Base-by-base conservation (phyloP, 192 early-diverging fungal genomes). In the Coemansia sp. region DNA sequence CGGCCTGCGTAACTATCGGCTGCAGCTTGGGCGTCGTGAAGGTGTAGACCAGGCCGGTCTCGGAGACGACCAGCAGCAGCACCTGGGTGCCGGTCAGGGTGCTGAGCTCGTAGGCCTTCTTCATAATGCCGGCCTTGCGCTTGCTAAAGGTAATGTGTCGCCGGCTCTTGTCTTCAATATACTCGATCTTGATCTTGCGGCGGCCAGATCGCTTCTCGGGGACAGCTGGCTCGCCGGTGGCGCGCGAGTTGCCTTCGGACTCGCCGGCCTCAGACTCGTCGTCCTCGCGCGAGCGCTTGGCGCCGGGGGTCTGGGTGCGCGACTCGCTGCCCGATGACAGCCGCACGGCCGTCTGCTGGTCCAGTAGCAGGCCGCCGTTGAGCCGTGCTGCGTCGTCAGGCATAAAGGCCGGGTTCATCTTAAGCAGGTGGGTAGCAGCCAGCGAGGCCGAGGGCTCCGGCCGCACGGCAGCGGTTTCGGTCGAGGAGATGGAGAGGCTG, bases 111-210 rank as follows among this genome's bases (percentile, higher is more conserved):
- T 88, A 94, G 5, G 91, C 93, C 85, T 97, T 97, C 72, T 97
- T 97, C 94, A 97, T 94, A 55, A 97, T 92, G 34, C 94, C 94
- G 11, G 91, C 87, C 64, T 94, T 94, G 56, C 94, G 81, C 64
- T 97, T 97, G 58, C 81, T 85, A 52, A 97, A 95, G 3, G 94
- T 94, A 52, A 94, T 94, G 62, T 92, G 91, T 37, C 94, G 82
- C 51, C 91, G 73, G 44, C 81, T 84, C 74, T 94, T 93, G 64
- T 94, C 94, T 37, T 90, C 86, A 37, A 96, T 96, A 51, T 88
- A 93, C 57, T 92, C 89, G 60, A 96, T 96, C 66, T 92, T 92
- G 67, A 96, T 93, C 71, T 94, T 94, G 63, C 93, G 80, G 38
- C 93, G 80, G 3, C 91, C 90, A 23, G 83, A 71, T 4, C 85